Percentiles rank a stretch among this genome's conserved stretches.
These are phyloP conservation scores for Irpex sp. DNA, from an alignment of 1,284 basidiomycete genomes.

Conservation along the genomic window DNA sequence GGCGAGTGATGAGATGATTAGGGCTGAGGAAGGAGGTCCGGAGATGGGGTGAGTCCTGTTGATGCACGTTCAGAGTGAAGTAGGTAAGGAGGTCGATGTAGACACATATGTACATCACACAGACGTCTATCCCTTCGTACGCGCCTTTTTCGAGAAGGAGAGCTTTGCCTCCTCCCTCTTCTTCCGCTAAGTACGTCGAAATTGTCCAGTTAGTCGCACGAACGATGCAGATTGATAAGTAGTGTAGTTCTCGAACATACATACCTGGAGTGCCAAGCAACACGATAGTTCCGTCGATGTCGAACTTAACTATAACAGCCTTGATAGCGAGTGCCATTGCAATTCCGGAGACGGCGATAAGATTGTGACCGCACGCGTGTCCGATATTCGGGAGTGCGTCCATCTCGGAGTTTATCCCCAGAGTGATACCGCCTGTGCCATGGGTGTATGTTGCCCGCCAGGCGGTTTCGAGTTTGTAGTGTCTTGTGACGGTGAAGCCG, in stretches of 20 bases:
- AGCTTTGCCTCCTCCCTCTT: slow-evolving; percentile 79
- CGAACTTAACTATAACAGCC: slow-evolving; percentile 48
- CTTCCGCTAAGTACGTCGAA: slow-evolving; percentile 53
- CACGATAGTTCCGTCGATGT: slow-evolving; percentile 69
- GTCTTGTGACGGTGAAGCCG: slow-evolving; percentile 59
- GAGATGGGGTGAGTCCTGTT: neutral
- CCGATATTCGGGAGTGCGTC: slow-evolving; percentile 59
- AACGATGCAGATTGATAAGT: too few species aligned
- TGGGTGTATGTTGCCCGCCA: slow-evolving; percentile 71
- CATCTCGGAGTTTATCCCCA: slow-evolving; percentile 75
- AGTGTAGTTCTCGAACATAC: too few species aligned
- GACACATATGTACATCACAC: slow-evolving; percentile 58
- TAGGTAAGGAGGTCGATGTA: neutral
- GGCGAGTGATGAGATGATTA: neutral
- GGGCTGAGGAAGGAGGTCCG: neutral
- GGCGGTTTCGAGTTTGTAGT: slow-evolving; percentile 69
- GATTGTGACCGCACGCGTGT: slow-evolving; percentile 84
- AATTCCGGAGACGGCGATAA: slow-evolving; percentile 81
- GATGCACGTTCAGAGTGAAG: neutral
- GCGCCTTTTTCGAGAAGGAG: slow-evolving; percentile 69
- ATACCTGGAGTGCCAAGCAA: slow-evolving; percentile 51
- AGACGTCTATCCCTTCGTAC: slow-evolving; percentile 74
- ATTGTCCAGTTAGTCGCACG: too few species aligned
- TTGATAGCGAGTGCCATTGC: slow-evolving; percentile 74
- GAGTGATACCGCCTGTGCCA: slow-evolving; percentile 55